These are phyloP conservation scores for Curvularia sp. DNA, from an alignment of 2,329 filamentous ascomycete genomes.

Conservation along the genomic window DNA sequence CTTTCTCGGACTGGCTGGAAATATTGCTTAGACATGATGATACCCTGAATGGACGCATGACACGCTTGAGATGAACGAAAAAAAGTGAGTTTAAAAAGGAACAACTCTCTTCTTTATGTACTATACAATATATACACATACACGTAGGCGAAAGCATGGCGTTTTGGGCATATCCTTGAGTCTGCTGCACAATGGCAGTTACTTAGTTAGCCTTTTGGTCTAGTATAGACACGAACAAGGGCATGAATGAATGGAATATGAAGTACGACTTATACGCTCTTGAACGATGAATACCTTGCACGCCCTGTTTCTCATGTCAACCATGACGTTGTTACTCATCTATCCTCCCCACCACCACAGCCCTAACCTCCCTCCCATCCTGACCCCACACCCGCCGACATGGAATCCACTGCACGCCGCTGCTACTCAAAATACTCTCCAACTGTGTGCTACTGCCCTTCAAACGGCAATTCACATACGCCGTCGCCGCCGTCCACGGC, in stretches of 20 bases:
- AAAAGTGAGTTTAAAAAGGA: neutral
- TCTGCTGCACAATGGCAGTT: neutral
- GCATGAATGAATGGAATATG: conserved; percentile 1
- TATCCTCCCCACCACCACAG: conserved; percentile 36
- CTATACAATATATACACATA: conserved; percentile 8
- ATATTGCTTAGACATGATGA: conserved; percentile 59
- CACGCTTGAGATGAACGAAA: neutral
- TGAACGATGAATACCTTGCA: neutral
- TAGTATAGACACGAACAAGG: neutral
- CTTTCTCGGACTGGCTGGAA: conserved; percentile 93
- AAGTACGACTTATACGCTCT: neutral
- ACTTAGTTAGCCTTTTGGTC: neutral
- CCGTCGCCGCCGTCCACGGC: conserved; percentile 25
- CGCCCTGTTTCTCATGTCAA: no score
- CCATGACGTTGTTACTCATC: conserved; percentile 15
- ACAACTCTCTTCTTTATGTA: conserved; percentile 24
- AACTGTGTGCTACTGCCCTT: conserved; percentile 3
- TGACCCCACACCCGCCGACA: conserved; percentile 44
- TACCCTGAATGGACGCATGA: conserved; percentile 11
- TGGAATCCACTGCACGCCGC: conserved; percentile 37
- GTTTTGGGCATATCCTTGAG: conserved; percentile 11
- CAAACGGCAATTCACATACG: conserved; percentile 32
- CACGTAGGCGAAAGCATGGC: conserved; percentile 17
- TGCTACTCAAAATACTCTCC: conserved; percentile 16
- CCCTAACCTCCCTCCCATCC: conserved; percentile 31